A percentile compares a stretch with the other conserved stretches of the same genome.
Evolutionary conservation across 306 rosid species (phyloP).

Genomic region (Cucurbita argyrosperma): DNA sequence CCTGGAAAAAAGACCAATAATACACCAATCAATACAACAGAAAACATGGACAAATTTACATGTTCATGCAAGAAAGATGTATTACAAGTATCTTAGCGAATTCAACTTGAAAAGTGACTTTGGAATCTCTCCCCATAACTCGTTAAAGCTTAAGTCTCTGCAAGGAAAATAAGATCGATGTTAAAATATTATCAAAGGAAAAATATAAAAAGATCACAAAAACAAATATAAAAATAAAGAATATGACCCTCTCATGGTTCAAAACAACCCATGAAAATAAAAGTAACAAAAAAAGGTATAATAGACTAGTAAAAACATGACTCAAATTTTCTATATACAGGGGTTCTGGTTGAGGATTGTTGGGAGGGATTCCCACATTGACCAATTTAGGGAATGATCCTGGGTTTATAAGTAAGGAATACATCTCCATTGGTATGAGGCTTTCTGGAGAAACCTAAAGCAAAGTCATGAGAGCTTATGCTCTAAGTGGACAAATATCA

Average conservation of each 20-base stretch:
- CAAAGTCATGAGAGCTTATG: too few species aligned
- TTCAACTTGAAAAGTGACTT: slow-evolving; percentile 46
- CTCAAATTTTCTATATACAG: background rate
- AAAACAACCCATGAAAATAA: background rate
- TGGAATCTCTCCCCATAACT: slow-evolving; percentile 38
- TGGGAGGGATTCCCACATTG: too few species aligned
- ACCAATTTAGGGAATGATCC: too few species aligned
- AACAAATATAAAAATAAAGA: background rate
- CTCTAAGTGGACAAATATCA: too few species aligned
- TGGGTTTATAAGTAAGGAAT: too few species aligned
- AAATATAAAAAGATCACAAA: too few species aligned
- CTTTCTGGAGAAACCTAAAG: too few species aligned
- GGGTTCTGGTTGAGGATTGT: background rate
- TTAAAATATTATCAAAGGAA: background rate
- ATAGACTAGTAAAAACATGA: background rate
- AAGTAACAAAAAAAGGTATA: background rate
- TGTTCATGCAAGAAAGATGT: background rate
- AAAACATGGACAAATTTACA: background rate
- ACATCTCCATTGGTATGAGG: too few species aligned
- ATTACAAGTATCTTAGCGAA: slow-evolving; percentile 43
- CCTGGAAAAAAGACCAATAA: slow-evolving; percentile 14
- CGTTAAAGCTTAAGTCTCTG: slow-evolving; percentile 87
- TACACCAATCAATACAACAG: background rate
- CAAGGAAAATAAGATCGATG: background rate
- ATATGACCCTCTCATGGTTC: background rate